Percentiles rank a stretch among this genome's conserved stretches.
Evolutionary conservation across 768 basidiomycete species (phyloP).

Genomic region (Leccinum subtestaceum): DNA sequence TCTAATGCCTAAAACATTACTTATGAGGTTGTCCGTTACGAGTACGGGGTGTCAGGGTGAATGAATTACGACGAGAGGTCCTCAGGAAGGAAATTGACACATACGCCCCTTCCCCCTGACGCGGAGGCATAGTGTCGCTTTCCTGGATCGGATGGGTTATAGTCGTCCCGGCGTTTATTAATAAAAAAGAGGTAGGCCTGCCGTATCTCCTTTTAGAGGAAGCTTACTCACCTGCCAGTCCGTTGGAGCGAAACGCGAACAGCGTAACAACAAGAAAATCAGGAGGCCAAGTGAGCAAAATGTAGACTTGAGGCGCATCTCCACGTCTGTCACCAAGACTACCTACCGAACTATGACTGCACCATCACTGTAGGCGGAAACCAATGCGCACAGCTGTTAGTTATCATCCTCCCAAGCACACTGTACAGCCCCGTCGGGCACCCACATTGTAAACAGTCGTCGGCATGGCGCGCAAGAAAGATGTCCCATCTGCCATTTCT

Average conservation of each 20-base stretch:
- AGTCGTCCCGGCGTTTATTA: neutral
- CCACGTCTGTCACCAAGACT: neutral
- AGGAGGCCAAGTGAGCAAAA: neutral
- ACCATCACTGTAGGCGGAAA: neutral
- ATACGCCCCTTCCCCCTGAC: neutral
- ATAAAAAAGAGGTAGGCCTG: neutral
- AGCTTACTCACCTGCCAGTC: neutral
- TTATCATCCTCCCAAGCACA: neutral
- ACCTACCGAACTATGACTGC: neutral
- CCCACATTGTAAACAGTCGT: neutral
- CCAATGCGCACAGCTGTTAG: neutral
- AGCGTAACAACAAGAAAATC: neutral
- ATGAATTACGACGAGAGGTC: neutral
- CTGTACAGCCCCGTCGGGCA: neutral
- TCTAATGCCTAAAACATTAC: neutral
- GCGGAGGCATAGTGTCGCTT: neutral
- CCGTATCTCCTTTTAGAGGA: neutral
- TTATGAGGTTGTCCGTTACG: neutral
- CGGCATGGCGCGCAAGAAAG: neutral
- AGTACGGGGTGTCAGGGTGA: neutral
- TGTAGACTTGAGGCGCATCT: neutral
- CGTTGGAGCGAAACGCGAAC: neutral
- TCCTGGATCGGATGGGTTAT: conserved; percentile 7
- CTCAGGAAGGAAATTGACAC: neutral
- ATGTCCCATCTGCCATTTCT: neutral